Evolutionary conservation across 306 rosid genomes (phyloP).

Genomic region (Parietaria judaica): DNA sequence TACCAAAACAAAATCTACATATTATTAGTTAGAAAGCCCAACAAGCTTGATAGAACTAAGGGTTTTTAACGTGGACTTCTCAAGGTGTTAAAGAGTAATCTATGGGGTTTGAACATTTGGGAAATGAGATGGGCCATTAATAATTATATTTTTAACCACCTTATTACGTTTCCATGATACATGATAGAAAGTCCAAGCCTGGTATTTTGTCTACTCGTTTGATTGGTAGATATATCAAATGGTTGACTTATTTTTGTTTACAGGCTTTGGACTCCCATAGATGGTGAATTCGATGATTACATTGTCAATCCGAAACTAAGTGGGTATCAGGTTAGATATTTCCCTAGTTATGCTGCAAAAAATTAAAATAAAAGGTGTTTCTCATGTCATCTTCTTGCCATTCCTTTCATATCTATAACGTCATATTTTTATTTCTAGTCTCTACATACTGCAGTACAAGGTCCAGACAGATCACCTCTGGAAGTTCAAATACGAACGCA

Average conservation of each 20-base stretch:
- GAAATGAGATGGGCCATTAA: no score
- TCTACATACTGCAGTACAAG: slow-evolving; percentile 93
- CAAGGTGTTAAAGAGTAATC: no score
- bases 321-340: slow-evolving; percentile 81
- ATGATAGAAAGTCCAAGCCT: background rate
- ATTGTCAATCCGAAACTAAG: slow-evolving; percentile 92
- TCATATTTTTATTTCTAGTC: slow-evolving; percentile 47
- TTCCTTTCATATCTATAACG: background rate
- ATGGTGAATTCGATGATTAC: slow-evolving; percentile 97
- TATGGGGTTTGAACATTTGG: no score
- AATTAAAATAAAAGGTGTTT: no score
- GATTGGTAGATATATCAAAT: background rate
- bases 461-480: slow-evolving; percentile 83
- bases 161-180: no score
- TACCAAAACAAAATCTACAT: no score
- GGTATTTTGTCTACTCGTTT: background rate
- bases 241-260: slow-evolving; percentile 4
- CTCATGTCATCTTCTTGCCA: no score
- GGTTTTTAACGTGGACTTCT: no score
- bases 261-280: slow-evolving; percentile 90
- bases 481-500: slow-evolving; percentile 98
- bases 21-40: no score
- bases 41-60: no score
- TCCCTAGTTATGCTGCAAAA: background rate
- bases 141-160: no score